Evolutionary conservation across 164 flowering plant genomes (phyloP).

Genomic region (Brasenia schreberi): DNA sequence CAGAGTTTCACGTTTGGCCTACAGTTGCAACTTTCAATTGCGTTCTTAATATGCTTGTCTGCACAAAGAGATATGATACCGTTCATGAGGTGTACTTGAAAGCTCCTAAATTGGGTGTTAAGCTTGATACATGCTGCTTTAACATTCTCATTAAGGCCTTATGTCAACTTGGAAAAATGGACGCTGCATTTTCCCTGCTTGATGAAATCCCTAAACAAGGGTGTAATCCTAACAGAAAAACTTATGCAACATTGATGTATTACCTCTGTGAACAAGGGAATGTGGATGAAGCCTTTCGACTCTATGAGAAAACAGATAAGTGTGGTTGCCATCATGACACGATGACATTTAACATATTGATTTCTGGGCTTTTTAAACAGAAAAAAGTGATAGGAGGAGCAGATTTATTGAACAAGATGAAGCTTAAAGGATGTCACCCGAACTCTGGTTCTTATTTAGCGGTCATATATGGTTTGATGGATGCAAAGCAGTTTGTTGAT

Average conservation of each 20-base stretch:
- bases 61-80: constrained; percentile 33
- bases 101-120: constrained; percentile 48
- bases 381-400: constrained; percentile 46
- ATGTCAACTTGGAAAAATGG: constrained; percentile 44
- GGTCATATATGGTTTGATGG: constrained; percentile 61
- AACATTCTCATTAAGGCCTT: constrained; percentile 76
- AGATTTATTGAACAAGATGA: constrained; percentile 47
- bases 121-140: constrained; percentile 60
- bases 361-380: constrained; percentile 60
- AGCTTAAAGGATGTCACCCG: constrained; percentile 62
- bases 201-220: constrained; percentile 67
- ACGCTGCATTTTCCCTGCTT: constrained; percentile 55
- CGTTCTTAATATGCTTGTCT: constrained; percentile 69
- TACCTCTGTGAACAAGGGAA: constrained; percentile 39
- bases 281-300: constrained; percentile 55
- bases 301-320: constrained; percentile 58
- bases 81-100: constrained; percentile 48
- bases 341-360: constrained; percentile 57
- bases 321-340: constrained; percentile 53
- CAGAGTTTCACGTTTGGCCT: constrained; percentile 54
- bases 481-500: constrained; percentile 30
- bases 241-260: constrained; percentile 69
- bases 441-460: constrained; percentile 59
- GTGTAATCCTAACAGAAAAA: constrained; percentile 45
- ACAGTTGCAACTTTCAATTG: constrained; percentile 47